Percentiles rank a stretch among this genome's conserved stretches.
Evolutionary conservation across 176 grass and related monocot species (phyloP).

Genomic region (Thalia dealbata): DNA sequence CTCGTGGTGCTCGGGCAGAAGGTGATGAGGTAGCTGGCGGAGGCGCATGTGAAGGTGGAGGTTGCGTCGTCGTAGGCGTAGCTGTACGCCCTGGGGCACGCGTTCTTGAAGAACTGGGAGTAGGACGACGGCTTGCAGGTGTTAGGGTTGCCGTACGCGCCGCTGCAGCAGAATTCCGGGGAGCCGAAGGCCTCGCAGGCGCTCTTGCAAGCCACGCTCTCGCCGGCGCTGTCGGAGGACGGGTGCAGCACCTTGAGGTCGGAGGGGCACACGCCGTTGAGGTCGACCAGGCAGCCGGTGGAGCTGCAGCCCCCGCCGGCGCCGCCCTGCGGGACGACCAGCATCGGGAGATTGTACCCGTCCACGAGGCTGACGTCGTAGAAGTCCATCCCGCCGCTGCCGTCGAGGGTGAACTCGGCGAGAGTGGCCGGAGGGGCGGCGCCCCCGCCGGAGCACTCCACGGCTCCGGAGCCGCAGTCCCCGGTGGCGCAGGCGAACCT

Average conservation of each 20-base stretch:
- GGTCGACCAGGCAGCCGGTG: slow-evolving; percentile 13
- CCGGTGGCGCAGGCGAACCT: slow-evolving; percentile 5
- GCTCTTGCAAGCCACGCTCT: slow-evolving; percentile 15
- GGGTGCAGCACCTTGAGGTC: slow-evolving; percentile 4
- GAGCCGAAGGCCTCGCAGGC: slow-evolving; percentile 14
- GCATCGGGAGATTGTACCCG: slow-evolving; percentile 47
- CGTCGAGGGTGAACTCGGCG: slow-evolving; percentile 12
- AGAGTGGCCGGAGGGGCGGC: slow-evolving; percentile 1
- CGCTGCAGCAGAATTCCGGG: slow-evolving; percentile 13
- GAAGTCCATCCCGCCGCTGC: slow-evolving; percentile 33
- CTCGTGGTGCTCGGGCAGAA: slow-evolving; percentile 13
- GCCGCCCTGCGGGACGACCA: slow-evolving; percentile 6
- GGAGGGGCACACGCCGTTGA: slow-evolving; percentile 4
- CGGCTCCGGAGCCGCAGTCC: background rate
- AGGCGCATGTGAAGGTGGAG: slow-evolving; percentile 9
- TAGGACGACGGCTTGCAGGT: slow-evolving; percentile 15
- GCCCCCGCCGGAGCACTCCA: background rate
- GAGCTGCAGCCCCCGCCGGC: slow-evolving; percentile 2
- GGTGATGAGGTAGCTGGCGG: slow-evolving; percentile 13
- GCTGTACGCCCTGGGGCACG: slow-evolving; percentile 11
- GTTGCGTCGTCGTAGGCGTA: slow-evolving; percentile 19
- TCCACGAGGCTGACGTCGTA: slow-evolving; percentile 83
- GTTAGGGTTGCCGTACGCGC: slow-evolving; percentile 4
- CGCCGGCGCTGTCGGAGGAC: background rate
- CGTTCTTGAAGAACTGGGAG: slow-evolving; percentile 20